phyloP scores from a whole-genome alignment of 192 early-diverging fungal genomes.

The Backusella sp. region DNA sequence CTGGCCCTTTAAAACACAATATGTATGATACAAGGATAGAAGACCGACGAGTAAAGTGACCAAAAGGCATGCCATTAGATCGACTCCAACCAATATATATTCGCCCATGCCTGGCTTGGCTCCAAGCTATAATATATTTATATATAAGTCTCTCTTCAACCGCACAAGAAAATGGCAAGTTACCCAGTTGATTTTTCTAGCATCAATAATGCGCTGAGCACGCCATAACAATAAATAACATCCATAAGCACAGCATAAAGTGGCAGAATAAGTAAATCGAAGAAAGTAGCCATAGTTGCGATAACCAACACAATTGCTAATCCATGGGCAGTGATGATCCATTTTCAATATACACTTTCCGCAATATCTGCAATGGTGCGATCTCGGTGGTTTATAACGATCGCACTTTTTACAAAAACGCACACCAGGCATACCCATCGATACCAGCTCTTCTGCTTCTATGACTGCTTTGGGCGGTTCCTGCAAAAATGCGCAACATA shows the following conservation, averaged over 20 bases:
- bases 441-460: constrained; percentile 33
- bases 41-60: constrained; percentile 68
- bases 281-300: constrained; percentile 72
- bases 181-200: constrained; percentile 1
- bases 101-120: background rate
- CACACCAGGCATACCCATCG: constrained; percentile 54
- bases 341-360: constrained; percentile 79
- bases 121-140: background rate
- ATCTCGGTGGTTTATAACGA: constrained; percentile 68
- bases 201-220: constrained; percentile 43
- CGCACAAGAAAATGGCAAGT: background rate
- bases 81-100: constrained; percentile 32
- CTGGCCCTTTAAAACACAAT: constrained; percentile 58
- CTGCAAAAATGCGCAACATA: background rate
- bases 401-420: constrained; percentile 67
- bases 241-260: constrained; percentile 54
- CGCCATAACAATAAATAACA: constrained; percentile 54
- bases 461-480: background rate
- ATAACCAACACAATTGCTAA: constrained; percentile 84
- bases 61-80: constrained; percentile 66
- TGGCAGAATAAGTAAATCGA: constrained; percentile 76
- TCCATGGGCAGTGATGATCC: constrained; percentile 93
- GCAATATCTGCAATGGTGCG: constrained; percentile 79
- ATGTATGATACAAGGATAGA: constrained; percentile 67
- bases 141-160: too few relatives aligned